Evolutionary conservation across 108 stramenopile genomes (phyloP).

Genomic region (Nannochloropsis salina): DNA sequence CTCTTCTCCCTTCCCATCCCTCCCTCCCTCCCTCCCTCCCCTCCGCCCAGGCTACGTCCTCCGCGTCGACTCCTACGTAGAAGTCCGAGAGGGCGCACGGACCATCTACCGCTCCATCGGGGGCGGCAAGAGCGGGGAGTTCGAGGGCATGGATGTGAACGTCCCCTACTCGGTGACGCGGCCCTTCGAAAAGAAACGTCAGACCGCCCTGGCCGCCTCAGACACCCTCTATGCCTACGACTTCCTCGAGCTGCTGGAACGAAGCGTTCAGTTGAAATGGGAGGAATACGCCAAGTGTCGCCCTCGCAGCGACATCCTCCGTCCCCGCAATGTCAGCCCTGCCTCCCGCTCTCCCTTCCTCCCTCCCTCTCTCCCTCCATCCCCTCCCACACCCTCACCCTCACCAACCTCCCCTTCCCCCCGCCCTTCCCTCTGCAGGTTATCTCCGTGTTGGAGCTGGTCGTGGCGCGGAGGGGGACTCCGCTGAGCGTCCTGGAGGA

Average conservation of each 20-base stretch:
- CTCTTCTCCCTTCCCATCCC: background rate
- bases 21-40: background rate
- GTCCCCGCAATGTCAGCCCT: background rate
- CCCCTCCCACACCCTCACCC: too few species aligned
- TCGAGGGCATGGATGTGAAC: conserved; percentile 68
- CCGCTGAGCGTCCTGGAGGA: background rate
- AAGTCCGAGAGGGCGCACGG: conserved; percentile 51
- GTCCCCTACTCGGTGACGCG: conserved; percentile 83
- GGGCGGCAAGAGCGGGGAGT: conserved; percentile 31
- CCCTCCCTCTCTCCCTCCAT: background rate
- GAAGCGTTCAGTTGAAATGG: conserved; percentile 77
- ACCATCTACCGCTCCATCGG: background rate
- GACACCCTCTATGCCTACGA: conserved; percentile 77
- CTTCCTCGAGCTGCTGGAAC: conserved; percentile 88
- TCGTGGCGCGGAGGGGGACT: background rate
- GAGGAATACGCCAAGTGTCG: conserved; percentile 28
- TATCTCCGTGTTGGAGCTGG: conserved; percentile 20
- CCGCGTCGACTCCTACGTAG: conserved; percentile 88
- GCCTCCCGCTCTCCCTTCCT: background rate
- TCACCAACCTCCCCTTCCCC: too few species aligned
- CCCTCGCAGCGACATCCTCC: conserved; percentile 21
- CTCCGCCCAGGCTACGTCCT: conserved; percentile 89
- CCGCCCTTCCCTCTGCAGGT: conserved; percentile 32
- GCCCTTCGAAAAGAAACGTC: conserved; percentile 82
- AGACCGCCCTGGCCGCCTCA: conserved; percentile 60